Evolutionary conservation across 176 grass and related monocot genomes (phyloP).

Genomic region (Hsuehochloa calcarea): DNA sequence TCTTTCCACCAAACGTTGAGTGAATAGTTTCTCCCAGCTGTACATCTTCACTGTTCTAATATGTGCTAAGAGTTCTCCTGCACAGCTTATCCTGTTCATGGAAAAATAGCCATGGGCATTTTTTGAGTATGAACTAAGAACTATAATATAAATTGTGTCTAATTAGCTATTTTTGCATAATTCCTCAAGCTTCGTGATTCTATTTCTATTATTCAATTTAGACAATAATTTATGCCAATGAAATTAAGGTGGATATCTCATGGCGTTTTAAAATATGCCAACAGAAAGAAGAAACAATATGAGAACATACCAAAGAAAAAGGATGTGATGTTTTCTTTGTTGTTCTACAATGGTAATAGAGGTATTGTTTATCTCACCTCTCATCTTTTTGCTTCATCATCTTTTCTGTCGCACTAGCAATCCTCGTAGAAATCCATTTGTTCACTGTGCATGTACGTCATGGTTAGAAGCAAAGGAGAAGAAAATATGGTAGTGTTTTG

Average conservation of each 20-base stretch:
- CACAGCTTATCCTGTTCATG: slow-evolving; percentile 76
- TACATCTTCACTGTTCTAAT: slow-evolving; percentile 98
- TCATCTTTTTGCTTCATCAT: slow-evolving; percentile 98
- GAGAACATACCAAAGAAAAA: not conserved
- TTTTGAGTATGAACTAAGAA: not conserved
- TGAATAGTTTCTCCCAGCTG: slow-evolving; percentile 88
- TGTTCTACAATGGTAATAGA: not conserved
- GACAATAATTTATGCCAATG: not conserved
- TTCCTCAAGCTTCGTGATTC: not conserved
- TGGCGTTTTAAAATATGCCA: not conserved
- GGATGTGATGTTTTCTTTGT: not conserved
- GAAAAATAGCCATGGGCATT: not conserved
- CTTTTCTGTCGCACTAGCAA: slow-evolving; percentile 72
- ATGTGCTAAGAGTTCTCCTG: slow-evolving; percentile 83
- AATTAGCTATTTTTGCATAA: not conserved
- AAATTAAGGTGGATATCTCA: not conserved
- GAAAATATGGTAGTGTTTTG: not conserved
- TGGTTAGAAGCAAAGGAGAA: slow-evolving; percentile 4
- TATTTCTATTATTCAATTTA: not conserved
- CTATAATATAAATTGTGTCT: not conserved
- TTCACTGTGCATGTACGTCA: slow-evolving; percentile 47
- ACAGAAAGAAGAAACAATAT: not conserved
- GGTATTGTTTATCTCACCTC: slow-evolving; percentile 51
- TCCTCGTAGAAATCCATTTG: slow-evolving; percentile 91
- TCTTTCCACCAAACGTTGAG: slow-evolving; percentile 65